Percentiles rank a stretch among this genome's conserved stretches.
Evolutionary conservation across 345 rosid species (phyloP).

Genomic region (Iberis pinnata): DNA sequence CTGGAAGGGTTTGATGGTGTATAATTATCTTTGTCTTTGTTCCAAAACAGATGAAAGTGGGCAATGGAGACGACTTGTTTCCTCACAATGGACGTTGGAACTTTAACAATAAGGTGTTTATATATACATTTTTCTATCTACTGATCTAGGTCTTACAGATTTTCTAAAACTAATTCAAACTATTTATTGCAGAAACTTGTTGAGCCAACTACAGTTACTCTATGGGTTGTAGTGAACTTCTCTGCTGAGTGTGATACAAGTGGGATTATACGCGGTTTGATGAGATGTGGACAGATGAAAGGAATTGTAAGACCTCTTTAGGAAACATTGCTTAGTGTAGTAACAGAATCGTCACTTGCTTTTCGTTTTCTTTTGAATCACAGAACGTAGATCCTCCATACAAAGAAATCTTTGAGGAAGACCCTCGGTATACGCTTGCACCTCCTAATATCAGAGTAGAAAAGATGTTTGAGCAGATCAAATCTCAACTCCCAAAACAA

Average conservation of each 20-base stretch:
- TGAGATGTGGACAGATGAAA: constrained; percentile 51
- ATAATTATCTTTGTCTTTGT: background rate
- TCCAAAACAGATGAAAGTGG: constrained; percentile 49
- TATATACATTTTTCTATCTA: background rate
- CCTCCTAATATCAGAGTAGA: constrained; percentile 59
- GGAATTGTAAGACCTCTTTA: constrained; percentile 58
- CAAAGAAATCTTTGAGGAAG: constrained; percentile 42
- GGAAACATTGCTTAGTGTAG: background rate
- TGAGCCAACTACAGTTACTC: constrained; percentile 46
- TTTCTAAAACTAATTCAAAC: background rate
- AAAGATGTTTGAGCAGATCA: constrained; percentile 52
- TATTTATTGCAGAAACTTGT: constrained; percentile 47
- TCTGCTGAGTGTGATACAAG: constrained; percentile 55
- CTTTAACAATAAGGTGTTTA: constrained; percentile 50
- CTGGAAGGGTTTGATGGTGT: background rate
- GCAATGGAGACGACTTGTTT: constrained; percentile 59
- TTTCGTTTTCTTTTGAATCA: background rate
- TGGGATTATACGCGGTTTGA: constrained; percentile 37
- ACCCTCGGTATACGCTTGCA: constrained; percentile 35
- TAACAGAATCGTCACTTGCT: background rate
- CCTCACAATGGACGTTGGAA: constrained; percentile 43
- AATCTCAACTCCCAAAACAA: constrained; percentile 43
- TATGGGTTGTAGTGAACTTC: constrained; percentile 77
- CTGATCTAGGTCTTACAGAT: background rate
- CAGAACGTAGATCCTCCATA: constrained; percentile 46